Conservation (phyloP, 768 basidiomycete species). For the Suillus discolor region DNA sequence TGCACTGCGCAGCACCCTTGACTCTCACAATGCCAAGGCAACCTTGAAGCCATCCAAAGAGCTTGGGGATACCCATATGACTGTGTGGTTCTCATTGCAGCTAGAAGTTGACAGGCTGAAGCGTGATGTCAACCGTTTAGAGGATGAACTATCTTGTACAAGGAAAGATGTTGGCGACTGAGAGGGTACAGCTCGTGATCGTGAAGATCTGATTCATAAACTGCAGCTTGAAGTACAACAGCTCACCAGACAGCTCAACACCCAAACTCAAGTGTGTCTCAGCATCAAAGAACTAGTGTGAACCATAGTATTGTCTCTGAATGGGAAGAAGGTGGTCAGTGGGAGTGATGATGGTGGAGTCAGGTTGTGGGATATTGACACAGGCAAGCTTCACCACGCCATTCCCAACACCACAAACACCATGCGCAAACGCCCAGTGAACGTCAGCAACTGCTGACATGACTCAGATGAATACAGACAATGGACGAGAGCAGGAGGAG, state of each 20-base stretch:
- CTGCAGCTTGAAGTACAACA: slow-evolving; percentile 82
- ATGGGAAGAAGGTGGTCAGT: no score
- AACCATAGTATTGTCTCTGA: no score
- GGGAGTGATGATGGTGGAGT: not conserved
- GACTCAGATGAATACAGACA: no score
- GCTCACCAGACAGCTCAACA: slow-evolving; percentile 73
- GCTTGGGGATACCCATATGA: slow-evolving; percentile 82
- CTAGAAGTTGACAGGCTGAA: slow-evolving; percentile 88
- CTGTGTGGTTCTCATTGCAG: slow-evolving; percentile 83
- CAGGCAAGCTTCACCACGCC: no score
- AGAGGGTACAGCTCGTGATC: no score
- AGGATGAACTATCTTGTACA: slow-evolving; percentile 77
- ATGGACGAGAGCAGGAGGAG: no score
- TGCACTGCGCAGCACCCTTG: no score
- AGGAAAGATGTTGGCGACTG: no score
- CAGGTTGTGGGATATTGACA: not conserved
- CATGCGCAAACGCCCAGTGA: no score
- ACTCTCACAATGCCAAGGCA: slow-evolving; percentile 73
- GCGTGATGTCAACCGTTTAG: slow-evolving; percentile 74
- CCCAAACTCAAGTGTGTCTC: slow-evolving; percentile 84
- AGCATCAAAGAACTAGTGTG: no score
- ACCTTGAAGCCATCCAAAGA: slow-evolving; percentile 76
- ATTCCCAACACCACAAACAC: no score
- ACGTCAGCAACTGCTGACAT: no score
- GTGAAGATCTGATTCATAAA: slow-evolving; percentile 70